Evolutionary conservation across 805 yeast species (phyloP).

Genomic region (Yamadazyma phyllophila): DNA sequence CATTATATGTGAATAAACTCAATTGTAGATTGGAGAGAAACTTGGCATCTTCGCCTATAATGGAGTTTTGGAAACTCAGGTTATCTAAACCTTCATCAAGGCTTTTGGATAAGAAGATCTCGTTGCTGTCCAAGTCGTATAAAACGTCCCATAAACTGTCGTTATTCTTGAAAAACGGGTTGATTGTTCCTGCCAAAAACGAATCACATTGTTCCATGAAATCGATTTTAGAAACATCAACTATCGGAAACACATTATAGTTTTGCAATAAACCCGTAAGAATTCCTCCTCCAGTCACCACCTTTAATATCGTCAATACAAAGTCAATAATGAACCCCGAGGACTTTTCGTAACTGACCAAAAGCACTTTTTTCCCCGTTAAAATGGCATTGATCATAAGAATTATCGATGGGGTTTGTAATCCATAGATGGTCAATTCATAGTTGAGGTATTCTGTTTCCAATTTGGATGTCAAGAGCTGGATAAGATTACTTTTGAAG

Average conservation of each 20-base stretch:
- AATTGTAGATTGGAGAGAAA: conserved; percentile 42
- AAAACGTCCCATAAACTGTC: conserved; percentile 58
- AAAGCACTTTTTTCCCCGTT: conserved; percentile 39
- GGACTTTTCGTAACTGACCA: conserved; percentile 39
- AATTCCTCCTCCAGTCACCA: conserved; percentile 44
- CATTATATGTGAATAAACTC: conserved; percentile 44
- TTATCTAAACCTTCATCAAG: conserved; percentile 9
- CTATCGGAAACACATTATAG: conserved; percentile 52
- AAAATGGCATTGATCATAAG: conserved; percentile 36
- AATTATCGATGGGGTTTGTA: conserved; percentile 48
- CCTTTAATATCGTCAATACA: conserved; percentile 37
- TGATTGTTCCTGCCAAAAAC: conserved; percentile 65
- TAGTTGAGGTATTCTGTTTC: conserved; percentile 35
- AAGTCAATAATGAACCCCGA: conserved; percentile 42
- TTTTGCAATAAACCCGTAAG: conserved; percentile 37
- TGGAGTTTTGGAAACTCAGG: conserved; percentile 28
- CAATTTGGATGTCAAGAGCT: conserved; percentile 33
- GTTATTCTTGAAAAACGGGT: conserved; percentile 58
- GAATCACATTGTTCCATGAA: conserved; percentile 39
- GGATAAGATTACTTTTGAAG: conserved; percentile 38
- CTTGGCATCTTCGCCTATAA: conserved; percentile 44
- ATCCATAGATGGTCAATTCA: conserved; percentile 53
- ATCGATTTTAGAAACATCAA: conserved; percentile 60
- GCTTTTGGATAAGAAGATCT: conserved; percentile 22
- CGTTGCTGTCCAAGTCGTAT: conserved; percentile 56